Evolutionary conservation across 148 eudicot species (phyloP), one percentile per base, ranked within the genome.

Genomic region (Camellia lanceoleosa): DNA sequence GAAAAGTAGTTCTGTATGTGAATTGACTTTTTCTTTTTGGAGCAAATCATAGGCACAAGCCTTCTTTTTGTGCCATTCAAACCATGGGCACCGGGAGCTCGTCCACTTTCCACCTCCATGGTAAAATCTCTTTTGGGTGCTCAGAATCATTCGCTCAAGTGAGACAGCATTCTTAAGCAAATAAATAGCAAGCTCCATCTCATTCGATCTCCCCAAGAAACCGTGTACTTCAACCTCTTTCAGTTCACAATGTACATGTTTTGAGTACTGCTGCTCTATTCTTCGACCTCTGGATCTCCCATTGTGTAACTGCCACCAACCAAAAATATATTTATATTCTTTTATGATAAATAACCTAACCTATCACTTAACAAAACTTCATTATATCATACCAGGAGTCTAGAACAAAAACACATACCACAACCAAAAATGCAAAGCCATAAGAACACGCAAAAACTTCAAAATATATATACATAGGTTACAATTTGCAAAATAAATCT

Each of bases 131-230:
- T 16, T 10, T 2, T 56, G 46, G 0, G 49, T 64, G 64, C 64
- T 74, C 16, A 74, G 44, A 52, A 43, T 58, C 77, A 74, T 30
- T 20, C 44, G 46, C 77, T 74, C 43, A 74, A 74, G 77, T 30
- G 77, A 52, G 9, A 74, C 7, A 41, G 60, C 60, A 64, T 77
- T 77, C 18, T 49, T 19, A 19, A 76, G 79, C 54, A 76, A 46
- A 61, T 76, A 76, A 60, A 76, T 47, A 43, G 15, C 69, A 19
- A 30, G 68, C 79, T 77, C 60, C 71, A 77, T 74, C 60, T 74
- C 64, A 16, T 56, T 47, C 54, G 61, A 41, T 23, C 10, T 0
- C 2, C 71, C 59, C 1, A n/a, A 47, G 20, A 76, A 63, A 16
- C 79, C 71, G 64, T 23, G 41, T 77, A 71, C 65, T 30, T 30